Evolutionary conservation across 2,329 filamentous ascomycete genomes (phyloP), one percentile per base, ranked within the genome.

Genomic region (Penicillium frequentans): DNA sequence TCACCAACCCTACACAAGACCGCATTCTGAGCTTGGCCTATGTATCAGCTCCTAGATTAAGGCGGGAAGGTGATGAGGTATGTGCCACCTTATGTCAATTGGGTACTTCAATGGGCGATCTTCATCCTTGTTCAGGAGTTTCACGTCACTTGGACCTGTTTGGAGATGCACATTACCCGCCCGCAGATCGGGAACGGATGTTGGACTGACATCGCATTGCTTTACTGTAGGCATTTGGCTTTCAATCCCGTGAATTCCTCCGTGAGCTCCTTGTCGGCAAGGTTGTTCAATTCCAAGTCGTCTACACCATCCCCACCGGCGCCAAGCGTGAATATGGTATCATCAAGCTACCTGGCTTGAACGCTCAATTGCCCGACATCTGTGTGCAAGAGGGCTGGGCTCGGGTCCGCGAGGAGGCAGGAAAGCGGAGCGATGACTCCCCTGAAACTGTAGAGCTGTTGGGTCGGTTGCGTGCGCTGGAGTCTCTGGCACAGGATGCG

Each of bases 181-280:
- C 19, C 16, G 24, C 23, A 24, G 29, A 46, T 5, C 19, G 3
- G 16, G 33, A 31, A 14, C 26, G 16, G n/a, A 16, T 14, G 11
- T 49, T 45, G 47, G 42, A 21, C 44, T 48, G 33, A 46, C 42
- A 52, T 21, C 11, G 6, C 3, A n/a, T 27, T 46, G 42, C 23
- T 29, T 55, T 45, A 50, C 23, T 27, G 37, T 58, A 85, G 84
- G 87, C 89, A 37, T 96, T 90, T 71, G 92, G 91, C 57, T 99
- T 97, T 77, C 89, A 95, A 77, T 96, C 95, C 58, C 91, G 95
- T 71, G 95, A 99, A 77, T 95, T 90, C 74, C 84, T 99, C 60
- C 90, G 95, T 69, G 87, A 89, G 64, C 81, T 93, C 51, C 83
- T 89, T 42, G 89, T 98, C 55, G 93, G 93, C 71, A 96, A 96